Evolutionary conservation across 2,329 filamentous ascomycete genomes (phyloP).

Genomic region (Ceratocystis destructans): DNA sequence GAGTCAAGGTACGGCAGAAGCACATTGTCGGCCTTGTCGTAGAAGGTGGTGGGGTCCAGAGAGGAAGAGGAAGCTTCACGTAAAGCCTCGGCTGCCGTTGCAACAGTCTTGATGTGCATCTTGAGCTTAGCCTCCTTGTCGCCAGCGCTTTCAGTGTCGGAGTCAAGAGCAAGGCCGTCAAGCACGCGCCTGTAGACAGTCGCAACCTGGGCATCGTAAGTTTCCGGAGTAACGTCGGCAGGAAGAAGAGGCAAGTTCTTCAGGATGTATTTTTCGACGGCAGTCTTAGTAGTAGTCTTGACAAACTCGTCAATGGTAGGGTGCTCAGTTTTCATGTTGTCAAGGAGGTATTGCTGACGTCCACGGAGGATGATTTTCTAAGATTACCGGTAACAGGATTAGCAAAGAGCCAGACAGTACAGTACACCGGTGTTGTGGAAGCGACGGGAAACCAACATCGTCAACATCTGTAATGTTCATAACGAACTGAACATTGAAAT

Average conservation of each 20-base stretch:
- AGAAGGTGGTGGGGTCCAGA: conserved; percentile 36
- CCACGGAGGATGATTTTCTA: conserved; percentile 45
- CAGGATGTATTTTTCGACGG: conserved; percentile 43
- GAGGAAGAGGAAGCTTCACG: conserved; percentile 25
- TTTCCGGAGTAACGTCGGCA: conserved; percentile 30
- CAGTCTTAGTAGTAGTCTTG: conserved; percentile 24
- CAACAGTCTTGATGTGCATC: conserved; percentile 65
- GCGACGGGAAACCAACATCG: conserved; percentile 31
- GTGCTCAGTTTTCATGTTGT: conserved; percentile 26
- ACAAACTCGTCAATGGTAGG: conserved; percentile 14
- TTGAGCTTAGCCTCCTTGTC: conserved; percentile 78
- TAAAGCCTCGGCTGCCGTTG: conserved; percentile 31
- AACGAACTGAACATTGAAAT: conserved; percentile 70
- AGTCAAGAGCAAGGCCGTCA: conserved; percentile 40
- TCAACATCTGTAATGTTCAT: conserved; percentile 89
- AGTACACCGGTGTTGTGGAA: background rate
- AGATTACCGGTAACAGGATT: background rate
- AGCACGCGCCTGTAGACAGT: conserved; percentile 41
- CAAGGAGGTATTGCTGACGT: conserved; percentile 66
- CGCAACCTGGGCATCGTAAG: conserved; percentile 38
- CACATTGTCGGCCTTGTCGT: conserved; percentile 48
- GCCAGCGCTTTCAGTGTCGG: conserved; percentile 43
- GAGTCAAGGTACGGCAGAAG: conserved; percentile 72
- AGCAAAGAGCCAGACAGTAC: background rate
- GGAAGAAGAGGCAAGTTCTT: conserved; percentile 41